Base-by-base conservation (phyloP, 2,329 filamentous ascomycete species). In the Aspergillus pseudotamarii region DNA sequence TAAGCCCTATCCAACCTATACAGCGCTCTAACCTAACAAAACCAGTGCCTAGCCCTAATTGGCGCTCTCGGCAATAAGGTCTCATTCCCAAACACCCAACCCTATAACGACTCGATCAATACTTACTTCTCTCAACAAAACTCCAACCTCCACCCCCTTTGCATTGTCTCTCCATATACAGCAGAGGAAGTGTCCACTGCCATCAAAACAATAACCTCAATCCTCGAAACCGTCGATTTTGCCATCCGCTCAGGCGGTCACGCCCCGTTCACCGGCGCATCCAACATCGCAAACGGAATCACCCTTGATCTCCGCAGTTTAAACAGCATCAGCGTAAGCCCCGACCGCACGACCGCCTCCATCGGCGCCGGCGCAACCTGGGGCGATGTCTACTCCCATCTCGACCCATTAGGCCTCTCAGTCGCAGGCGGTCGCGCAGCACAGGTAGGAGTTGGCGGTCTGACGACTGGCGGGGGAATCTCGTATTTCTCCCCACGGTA, bases 381-480 rank as follows among this genome's bases (percentile, higher is more conserved):
- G 66, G 60, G 58, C 4, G 60, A 65, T 0, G 66, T 65, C 6
- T 69, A 69, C 53, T 6, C 21, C 2, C 23, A 23, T 4, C 68
- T 71, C 19, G 70, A 71, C 30, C 57, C 63, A 10, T 26, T 64
- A 3, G 50, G 62, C 23, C 59, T 73, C 19, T 54, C 68, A 19
- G 71, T 72, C 1, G 61, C 66, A 19, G 71, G 71, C 6, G 73
- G 71, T 2, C 68, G 73, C 38, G 68, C 61, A 16, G 62, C 63
- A 1, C 61, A 56, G n/a, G 68, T 75, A 28, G 71, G 73, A 6
- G 69, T 75, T 5, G 73, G 71, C 2, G 73, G 73, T 3, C 45
- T 73, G 4, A 65, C 64, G 0, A 55, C 58, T 6, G 67, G 64
- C 6, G 67, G 66, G 1, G 68, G 68, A 10, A 63, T 68, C 26